These are phyloP conservation scores for Fusarium brachygibbosum DNA, from an alignment of 2,329 filamentous ascomycete genomes.

Conservation along the genomic window DNA sequence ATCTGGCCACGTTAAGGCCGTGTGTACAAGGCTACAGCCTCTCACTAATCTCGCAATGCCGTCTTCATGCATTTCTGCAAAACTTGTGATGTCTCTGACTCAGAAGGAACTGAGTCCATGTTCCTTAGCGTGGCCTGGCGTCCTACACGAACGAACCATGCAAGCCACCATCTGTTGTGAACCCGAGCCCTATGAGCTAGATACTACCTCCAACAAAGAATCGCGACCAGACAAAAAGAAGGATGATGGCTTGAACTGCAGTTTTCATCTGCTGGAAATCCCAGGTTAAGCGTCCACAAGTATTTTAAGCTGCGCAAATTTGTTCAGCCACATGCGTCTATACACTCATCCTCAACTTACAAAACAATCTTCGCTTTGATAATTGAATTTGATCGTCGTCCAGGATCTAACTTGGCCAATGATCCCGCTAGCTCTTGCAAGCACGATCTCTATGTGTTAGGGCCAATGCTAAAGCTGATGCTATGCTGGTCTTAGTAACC, in stretches of 20 bases:
- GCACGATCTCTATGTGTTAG: not conserved
- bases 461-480: constrained; percentile 3
- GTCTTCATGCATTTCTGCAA: constrained; percentile 31
- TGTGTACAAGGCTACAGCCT: constrained; percentile 6
- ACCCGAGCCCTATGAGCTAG: constrained; percentile 5
- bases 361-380: constrained; percentile 2
- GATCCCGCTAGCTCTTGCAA: constrained; percentile 13
- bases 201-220: not conserved
- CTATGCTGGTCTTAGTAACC: constrained; percentile 3
- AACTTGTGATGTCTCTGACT: constrained; percentile 36
- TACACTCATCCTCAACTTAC: not conserved
- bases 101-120: constrained; percentile 27
- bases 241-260: not conserved
- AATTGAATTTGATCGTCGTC: constrained; percentile 29
- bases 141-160: constrained; percentile 6
- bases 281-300: not conserved
- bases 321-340: not conserved
- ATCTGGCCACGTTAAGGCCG: not conserved
- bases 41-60: constrained; percentile 18
- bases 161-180: constrained; percentile 26
- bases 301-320: no score
- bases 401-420: constrained; percentile 16
- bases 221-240: not conserved
- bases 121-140: constrained; percentile 30
- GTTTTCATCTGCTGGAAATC: not conserved